Percentiles rank a stretch among this genome's conserved stretches.
Conservation (phyloP, 148 eudicot genomes). For the Rhododendron kiyosumense region DNA sequence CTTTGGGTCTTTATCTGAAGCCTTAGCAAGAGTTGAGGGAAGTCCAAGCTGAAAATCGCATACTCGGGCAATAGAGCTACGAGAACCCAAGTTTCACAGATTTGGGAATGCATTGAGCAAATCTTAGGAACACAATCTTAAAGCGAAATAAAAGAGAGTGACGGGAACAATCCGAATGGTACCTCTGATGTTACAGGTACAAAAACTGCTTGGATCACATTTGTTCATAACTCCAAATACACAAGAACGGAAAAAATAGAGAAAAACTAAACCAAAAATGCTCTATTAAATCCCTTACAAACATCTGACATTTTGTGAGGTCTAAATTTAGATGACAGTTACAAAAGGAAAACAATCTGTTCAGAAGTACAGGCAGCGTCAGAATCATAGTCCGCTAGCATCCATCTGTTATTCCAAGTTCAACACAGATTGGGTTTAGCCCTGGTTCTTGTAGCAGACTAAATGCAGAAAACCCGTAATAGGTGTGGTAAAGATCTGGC, state of each 20-base stretch:
- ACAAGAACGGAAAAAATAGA: not conserved
- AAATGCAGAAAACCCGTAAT: constrained; percentile 76
- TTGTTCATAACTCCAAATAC: not conserved
- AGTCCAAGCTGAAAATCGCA: not conserved
- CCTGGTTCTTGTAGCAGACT: constrained; percentile 69
- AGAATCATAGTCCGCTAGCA: constrained; percentile 28
- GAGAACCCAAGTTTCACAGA: not conserved
- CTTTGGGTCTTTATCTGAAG: not conserved
- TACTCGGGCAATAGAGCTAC: not conserved
- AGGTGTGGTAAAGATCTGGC: constrained; percentile 90
- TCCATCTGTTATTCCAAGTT: constrained; percentile 61
- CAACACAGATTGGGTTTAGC: constrained; percentile 45
- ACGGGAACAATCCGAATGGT: not conserved
- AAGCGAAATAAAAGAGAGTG: not conserved
- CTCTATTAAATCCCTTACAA: not conserved
- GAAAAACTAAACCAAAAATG: not conserved
- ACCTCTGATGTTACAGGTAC: not conserved
- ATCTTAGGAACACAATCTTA: not conserved
- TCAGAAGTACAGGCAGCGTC: not conserved
- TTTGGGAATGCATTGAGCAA: not conserved
- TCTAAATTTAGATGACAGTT: not conserved
- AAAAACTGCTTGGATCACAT: not conserved
- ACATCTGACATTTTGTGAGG: constrained; percentile 4
- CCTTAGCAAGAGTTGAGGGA: not conserved
- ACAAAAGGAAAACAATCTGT: not conserved